These are phyloP conservation scores for Leptographium lundbergii DNA, from an alignment of 2,329 filamentous ascomycete species.

Conservation along the genomic window DNA sequence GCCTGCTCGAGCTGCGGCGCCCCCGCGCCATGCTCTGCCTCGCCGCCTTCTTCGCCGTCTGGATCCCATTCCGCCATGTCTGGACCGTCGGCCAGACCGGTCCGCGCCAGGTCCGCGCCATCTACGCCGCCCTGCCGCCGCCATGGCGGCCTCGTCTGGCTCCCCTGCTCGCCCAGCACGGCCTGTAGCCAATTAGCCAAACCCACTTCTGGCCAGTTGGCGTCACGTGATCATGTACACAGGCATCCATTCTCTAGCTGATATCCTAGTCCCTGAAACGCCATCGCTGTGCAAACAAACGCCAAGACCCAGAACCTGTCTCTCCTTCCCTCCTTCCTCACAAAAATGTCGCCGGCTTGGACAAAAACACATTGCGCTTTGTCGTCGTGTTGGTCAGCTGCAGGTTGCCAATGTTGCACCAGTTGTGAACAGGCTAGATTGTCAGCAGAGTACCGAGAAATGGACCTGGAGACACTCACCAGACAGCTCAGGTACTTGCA, in stretches of 20 bases:
- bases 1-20: too few species aligned
- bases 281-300: slow-evolving; percentile 1
- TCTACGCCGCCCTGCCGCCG: too few species aligned
- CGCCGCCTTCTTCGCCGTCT: too few species aligned
- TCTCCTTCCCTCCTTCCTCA: neutral
- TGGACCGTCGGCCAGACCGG: too few species aligned
- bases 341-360: neutral
- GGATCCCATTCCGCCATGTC: too few species aligned
- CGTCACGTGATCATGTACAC: too few species aligned
- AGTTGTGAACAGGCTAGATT: slow-evolving; percentile 43
- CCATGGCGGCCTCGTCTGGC: too few species aligned
- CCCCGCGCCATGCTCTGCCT: too few species aligned
- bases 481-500: slow-evolving; percentile 93
- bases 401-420: slow-evolving; percentile 44
- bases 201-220: too few species aligned
- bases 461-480: slow-evolving; percentile 40
- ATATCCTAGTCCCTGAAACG: neutral
- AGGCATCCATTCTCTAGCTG: neutral
- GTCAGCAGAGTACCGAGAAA: neutral
- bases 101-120: too few species aligned
- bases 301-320: neutral
- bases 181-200: too few species aligned
- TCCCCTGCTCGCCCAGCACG: too few species aligned
- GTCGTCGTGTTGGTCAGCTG: slow-evolving; percentile 12
- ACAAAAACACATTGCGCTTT: slow-evolving; percentile 13